A percentile compares a stretch with the other conserved stretches of the same genome.
Evolutionary conservation across 768 basidiomycete genomes (phyloP).

Genomic region (Hygrocybe coccinea): DNA sequence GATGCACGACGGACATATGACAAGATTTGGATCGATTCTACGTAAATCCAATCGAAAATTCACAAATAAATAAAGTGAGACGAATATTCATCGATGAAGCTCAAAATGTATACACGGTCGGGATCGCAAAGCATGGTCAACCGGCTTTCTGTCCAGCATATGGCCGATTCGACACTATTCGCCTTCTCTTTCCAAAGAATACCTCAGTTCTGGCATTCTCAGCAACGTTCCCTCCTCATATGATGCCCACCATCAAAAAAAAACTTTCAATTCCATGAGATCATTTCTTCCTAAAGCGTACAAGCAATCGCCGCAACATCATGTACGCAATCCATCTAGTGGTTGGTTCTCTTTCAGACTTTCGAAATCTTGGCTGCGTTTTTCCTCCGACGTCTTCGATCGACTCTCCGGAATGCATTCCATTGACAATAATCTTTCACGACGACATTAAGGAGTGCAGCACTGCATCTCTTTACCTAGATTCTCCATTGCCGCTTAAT

Average conservation of each 20-base stretch:
- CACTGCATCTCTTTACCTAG: slow-evolving; percentile 5
- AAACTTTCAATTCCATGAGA: slow-evolving; percentile 3
- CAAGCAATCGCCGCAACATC: slow-evolving; percentile 26
- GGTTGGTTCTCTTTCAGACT: slow-evolving; percentile 12
- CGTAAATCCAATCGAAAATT: too few species aligned
- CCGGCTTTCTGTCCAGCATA: slow-evolving; percentile 25
- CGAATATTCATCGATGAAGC: slow-evolving; percentile 22
- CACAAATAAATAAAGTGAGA: too few species aligned
- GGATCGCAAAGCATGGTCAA: slow-evolving; percentile 3
- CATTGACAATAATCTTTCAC: slow-evolving; percentile 13
- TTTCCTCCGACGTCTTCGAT: slow-evolving; percentile 7
- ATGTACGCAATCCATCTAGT: slow-evolving; percentile 28
- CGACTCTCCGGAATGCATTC: neutral
- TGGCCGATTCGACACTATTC: slow-evolving; percentile 15
- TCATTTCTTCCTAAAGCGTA: slow-evolving; percentile 12
- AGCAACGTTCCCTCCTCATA: slow-evolving; percentile 22
- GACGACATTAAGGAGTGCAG: slow-evolving; percentile 12
- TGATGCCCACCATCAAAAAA: slow-evolving; percentile 13
- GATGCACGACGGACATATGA: slow-evolving; percentile 13
- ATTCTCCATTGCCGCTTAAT: slow-evolving; percentile 10
- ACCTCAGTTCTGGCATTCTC: slow-evolving; percentile 16
- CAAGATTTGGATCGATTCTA: slow-evolving; percentile 15
- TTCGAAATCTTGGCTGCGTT: slow-evolving; percentile 25
- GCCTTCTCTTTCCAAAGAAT: slow-evolving; percentile 7
- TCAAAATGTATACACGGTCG: slow-evolving; percentile 17